Evolutionary conservation across 805 yeast species (phyloP).

Genomic region (Saccharomycopsis capsularis): DNA sequence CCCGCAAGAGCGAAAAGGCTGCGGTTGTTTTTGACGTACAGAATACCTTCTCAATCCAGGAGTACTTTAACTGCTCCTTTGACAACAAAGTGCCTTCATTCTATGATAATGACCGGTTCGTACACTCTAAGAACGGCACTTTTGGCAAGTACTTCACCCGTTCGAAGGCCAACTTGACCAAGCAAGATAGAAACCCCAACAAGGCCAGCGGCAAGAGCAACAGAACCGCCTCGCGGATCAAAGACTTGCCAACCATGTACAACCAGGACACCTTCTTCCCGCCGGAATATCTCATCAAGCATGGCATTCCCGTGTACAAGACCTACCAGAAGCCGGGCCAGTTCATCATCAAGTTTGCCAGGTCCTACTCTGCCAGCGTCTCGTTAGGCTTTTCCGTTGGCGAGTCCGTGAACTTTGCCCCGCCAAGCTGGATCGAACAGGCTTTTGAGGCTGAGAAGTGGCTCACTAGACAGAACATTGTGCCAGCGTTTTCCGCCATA

Average conservation of each 20-base stretch:
- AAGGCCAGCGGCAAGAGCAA: background rate
- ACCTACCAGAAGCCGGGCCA: constrained; percentile 59
- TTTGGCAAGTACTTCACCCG: constrained; percentile 16
- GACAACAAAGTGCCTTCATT: constrained; percentile 30
- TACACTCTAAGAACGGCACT: constrained; percentile 9
- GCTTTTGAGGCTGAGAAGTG: constrained; percentile 45
- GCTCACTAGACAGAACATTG: constrained; percentile 39
- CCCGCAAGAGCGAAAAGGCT: background rate
- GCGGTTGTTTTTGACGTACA: constrained; percentile 4
- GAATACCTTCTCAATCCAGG: constrained; percentile 14
- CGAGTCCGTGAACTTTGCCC: constrained; percentile 53
- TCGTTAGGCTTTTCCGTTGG: constrained; percentile 51
- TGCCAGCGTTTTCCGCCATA: constrained; percentile 49
- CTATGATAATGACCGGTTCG: constrained; percentile 24
- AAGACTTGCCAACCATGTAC: constrained; percentile 22
- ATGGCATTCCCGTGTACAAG: constrained; percentile 43
- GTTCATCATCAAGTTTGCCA: constrained; percentile 50
- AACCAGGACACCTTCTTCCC: constrained; percentile 44
- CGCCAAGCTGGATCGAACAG: constrained; percentile 46
- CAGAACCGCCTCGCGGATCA: constrained; percentile 3
- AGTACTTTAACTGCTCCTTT: constrained; percentile 26
- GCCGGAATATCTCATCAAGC: constrained; percentile 39
- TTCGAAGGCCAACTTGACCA: constrained; percentile 7
- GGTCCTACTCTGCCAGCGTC: constrained; percentile 42
- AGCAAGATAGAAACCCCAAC: constrained; percentile 3